Percentiles rank a stretch among this genome's conserved stretches.
These are phyloP conservation scores for Xylariaceae sp. DNA, from an alignment of 2,329 filamentous ascomycete genomes.

Conservation along the genomic window DNA sequence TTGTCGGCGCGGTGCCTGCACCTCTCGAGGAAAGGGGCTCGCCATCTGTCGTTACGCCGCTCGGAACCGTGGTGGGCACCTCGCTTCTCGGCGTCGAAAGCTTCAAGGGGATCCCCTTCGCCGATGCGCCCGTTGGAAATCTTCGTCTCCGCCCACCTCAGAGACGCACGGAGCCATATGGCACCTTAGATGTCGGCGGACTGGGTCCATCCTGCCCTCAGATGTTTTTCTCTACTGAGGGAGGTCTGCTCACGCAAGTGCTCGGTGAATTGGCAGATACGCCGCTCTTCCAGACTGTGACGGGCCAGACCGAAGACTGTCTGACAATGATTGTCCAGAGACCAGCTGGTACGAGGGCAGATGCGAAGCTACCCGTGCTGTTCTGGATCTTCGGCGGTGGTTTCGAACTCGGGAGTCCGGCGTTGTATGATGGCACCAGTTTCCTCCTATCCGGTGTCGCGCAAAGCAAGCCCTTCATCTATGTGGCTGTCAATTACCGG, in stretches of 20 bases:
- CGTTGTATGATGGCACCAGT: slow-evolving; percentile 47
- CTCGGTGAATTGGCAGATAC: slow-evolving; percentile 48
- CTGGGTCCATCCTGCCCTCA: slow-evolving; percentile 63
- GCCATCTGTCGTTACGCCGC: slow-evolving; percentile 26
- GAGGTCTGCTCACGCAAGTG: slow-evolving; percentile 36
- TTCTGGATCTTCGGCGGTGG: slow-evolving; percentile 69
- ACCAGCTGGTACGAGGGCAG: slow-evolving; percentile 49
- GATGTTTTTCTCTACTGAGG: slow-evolving; percentile 51
- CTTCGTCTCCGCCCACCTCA: slow-evolving; percentile 66
- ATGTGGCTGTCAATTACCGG: slow-evolving; percentile 74
- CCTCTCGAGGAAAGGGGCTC: slow-evolving; percentile 23
- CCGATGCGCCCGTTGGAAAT: slow-evolving; percentile 59
- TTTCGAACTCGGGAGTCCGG: slow-evolving; percentile 46
- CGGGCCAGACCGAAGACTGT: slow-evolving; percentile 58
- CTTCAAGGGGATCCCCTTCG: slow-evolving; percentile 72
- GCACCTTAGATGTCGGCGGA: slow-evolving; percentile 56
- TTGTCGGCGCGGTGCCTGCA: slow-evolving; percentile 22
- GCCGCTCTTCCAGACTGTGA: slow-evolving; percentile 52
- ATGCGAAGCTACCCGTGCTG: slow-evolving; percentile 58
- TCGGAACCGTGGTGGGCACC: slow-evolving; percentile 30
- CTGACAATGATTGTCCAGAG: slow-evolving; percentile 56
- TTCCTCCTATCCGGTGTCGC: slow-evolving; percentile 42
- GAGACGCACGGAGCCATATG: slow-evolving; percentile 49
- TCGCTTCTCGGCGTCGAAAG: slow-evolving; percentile 47
- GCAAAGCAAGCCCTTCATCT: slow-evolving; percentile 60